Conservation (phyloP, 495 filamentous ascomycete species). For the Ramalina intermedia region DNA sequence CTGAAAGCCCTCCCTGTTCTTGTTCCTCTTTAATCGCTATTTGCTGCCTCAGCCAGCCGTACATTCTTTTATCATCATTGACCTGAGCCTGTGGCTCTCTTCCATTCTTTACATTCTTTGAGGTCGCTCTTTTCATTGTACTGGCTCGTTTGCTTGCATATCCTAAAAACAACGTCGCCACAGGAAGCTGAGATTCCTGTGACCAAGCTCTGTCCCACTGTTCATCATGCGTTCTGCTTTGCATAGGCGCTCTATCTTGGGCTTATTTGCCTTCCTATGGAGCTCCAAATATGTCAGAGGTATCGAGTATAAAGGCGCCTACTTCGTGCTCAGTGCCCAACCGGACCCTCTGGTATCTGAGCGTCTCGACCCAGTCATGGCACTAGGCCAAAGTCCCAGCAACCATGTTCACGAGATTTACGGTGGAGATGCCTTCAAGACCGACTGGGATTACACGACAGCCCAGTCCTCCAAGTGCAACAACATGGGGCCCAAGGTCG, state of each 20-base stretch:
- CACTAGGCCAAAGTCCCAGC: constrained; percentile 20
- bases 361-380: constrained; percentile 47
- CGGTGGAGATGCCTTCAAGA: constrained; percentile 59
- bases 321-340: constrained; percentile 21
- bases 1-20: neutral
- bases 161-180: too few species aligned
- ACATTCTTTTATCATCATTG: neutral
- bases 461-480: constrained; percentile 50
- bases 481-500: constrained; percentile 46
- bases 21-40: neutral
- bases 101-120: neutral
- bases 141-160: too few species aligned
- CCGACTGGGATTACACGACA: constrained; percentile 42
- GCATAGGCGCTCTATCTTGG: too few species aligned
- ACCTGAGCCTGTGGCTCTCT: neutral
- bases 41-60: constrained; percentile 1
- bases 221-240: too few species aligned
- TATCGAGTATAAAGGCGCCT: constrained; percentile 3
- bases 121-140: neutral
- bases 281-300: too few species aligned
- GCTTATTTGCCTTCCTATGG: too few species aligned
- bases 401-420: constrained; percentile 61
- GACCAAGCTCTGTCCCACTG: too few species aligned
- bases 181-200: too few species aligned
- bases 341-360: constrained; percentile 33